phyloP scores from a whole-genome alignment of 1,284 basidiomycete genomes.

The Trametes versicolor region DNA sequence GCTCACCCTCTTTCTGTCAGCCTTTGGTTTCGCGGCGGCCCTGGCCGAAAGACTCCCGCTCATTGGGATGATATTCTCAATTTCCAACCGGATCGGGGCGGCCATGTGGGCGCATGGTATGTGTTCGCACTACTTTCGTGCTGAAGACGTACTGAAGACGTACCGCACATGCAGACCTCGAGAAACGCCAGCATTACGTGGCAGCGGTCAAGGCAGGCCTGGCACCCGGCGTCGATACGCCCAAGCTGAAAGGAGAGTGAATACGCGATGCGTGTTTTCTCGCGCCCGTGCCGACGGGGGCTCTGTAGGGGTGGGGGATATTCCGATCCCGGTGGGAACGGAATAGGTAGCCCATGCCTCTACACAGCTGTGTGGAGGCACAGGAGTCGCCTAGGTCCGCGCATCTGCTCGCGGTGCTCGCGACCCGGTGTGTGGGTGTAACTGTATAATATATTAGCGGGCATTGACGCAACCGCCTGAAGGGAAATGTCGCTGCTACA shows the following conservation, averaged over 20 bases:
- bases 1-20: slow-evolving; percentile 48
- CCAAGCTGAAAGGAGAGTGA: slow-evolving; percentile 25
- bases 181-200: slow-evolving; percentile 82
- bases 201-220: slow-evolving; percentile 41
- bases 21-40: slow-evolving; percentile 84
- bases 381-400: too few relatives aligned
- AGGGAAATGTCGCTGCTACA: too few relatives aligned
- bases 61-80: slow-evolving; percentile 79
- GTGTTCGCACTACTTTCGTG: slow-evolving; percentile 32
- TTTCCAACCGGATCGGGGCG: slow-evolving; percentile 88
- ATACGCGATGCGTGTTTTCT: not conserved
- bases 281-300: not conserved
- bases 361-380: too few relatives aligned
- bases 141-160: not conserved
- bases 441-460: too few relatives aligned
- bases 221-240: slow-evolving; percentile 8
- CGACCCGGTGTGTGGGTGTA: too few relatives aligned
- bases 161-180: slow-evolving; percentile 61
- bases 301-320: too few relatives aligned
- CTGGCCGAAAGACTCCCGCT: slow-evolving; percentile 83
- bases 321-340: too few relatives aligned
- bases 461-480: too few relatives aligned
- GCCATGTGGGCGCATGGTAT: slow-evolving; percentile 91
- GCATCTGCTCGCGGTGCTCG: too few relatives aligned
- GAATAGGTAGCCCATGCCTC: too few relatives aligned